Conservation (phyloP, 164 flowering plant genomes). For the Magnolia changhungtana region DNA sequence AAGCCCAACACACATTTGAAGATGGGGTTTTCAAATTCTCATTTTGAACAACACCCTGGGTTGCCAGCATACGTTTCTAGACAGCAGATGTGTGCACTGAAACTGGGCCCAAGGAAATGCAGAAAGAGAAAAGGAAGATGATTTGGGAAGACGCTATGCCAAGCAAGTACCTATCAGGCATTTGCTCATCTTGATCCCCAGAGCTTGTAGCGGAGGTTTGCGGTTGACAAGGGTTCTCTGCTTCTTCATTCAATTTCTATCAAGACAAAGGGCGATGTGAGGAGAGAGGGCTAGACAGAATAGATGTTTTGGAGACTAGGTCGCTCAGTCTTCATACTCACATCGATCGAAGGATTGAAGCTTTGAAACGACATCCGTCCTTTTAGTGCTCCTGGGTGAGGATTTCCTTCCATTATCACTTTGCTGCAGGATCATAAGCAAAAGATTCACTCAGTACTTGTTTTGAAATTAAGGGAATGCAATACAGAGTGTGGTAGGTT, state of each 20-base stretch:
- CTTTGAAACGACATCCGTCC: constrained; percentile 92
- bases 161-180: constrained; percentile 35
- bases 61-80: neutral
- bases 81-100: neutral
- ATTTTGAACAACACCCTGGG: neutral
- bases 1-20: neutral
- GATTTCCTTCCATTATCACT: constrained; percentile 87
- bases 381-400: constrained; percentile 66
- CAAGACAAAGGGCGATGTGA: constrained; percentile 34
- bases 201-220: constrained; percentile 36
- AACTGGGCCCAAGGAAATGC: neutral
- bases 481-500: too few species aligned
- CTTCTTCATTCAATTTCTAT: constrained; percentile 76
- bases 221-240: constrained; percentile 25
- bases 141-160: neutral
- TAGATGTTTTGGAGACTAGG: constrained; percentile 13
- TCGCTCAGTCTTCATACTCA: constrained; percentile 51
- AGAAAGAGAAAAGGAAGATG: neutral
- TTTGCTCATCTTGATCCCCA: constrained; percentile 24
- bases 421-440: constrained; percentile 41
- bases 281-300: constrained; percentile 20
- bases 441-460: neutral
- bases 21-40: neutral
- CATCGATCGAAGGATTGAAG: constrained; percentile 87
- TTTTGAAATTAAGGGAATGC: too few species aligned